phyloP scores from a whole-genome alignment of 2,329 filamentous ascomycete species.

The Neospermospora avenae region DNA sequence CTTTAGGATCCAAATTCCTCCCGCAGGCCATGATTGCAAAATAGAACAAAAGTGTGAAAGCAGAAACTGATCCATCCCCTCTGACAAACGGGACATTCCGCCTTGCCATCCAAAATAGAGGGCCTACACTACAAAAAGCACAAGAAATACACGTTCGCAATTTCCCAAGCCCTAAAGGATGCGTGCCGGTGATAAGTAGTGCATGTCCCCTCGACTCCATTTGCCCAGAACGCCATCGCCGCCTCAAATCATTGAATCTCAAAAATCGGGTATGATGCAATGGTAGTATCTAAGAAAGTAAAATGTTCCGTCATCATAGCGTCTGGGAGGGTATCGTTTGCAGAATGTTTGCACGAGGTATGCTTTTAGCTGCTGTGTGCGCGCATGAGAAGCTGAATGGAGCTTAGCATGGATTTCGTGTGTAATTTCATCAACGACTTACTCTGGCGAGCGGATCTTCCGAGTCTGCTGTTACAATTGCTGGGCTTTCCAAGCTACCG shows the following conservation, averaged over 20 bases:
- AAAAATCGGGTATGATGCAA: slow-evolving; percentile 8
- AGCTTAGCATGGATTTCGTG: slow-evolving; percentile 20
- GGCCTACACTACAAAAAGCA: not conserved
- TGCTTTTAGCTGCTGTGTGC: slow-evolving; percentile 32
- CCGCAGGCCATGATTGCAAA: slow-evolving; percentile 2
- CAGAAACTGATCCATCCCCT: not conserved
- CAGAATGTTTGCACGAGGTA: not conserved
- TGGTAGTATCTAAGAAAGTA: slow-evolving; percentile 22
- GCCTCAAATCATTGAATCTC: slow-evolving; percentile 5
- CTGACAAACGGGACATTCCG: not conserved
- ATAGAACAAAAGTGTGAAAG: not conserved
- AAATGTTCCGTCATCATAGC: not conserved
- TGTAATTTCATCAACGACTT: slow-evolving; percentile 19
- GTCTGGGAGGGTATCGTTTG: not conserved
- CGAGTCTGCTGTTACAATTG: slow-evolving; percentile 56
- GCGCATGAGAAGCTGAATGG: slow-evolving; percentile 35
- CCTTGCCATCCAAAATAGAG: not conserved
- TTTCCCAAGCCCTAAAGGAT: not conserved
- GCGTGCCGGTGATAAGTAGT: not conserved
- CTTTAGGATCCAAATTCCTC: not conserved
- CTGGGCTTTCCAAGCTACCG: slow-evolving; percentile 59
- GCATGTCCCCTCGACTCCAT: slow-evolving; percentile 1
- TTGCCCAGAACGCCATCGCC: slow-evolving; percentile 11
- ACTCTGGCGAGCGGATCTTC: slow-evolving; percentile 46
- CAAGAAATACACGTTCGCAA: not conserved